Conservation (phyloP, 1,284 basidiomycete genomes). For the Leccinum insigne region DNA sequence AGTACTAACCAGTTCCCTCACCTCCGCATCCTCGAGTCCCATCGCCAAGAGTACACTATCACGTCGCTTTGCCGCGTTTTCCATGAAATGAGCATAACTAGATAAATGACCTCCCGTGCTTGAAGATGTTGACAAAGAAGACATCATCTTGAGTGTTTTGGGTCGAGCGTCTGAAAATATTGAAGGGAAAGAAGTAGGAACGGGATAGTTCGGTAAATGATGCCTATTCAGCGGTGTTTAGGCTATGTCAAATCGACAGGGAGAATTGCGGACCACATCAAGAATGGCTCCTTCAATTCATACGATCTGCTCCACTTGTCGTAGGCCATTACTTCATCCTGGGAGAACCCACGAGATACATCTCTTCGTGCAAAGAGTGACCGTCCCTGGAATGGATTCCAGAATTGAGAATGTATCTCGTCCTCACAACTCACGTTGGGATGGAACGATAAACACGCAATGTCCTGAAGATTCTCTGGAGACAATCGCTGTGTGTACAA, state of each 20-base stretch:
- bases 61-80: conserved; percentile 34
- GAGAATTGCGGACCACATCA: conserved; percentile 35
- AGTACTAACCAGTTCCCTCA: conserved; percentile 49
- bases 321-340: conserved; percentile 37
- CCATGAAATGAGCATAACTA: conserved; percentile 45
- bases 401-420: not conserved
- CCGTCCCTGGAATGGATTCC: conserved; percentile 14
- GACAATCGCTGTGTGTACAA: conserved; percentile 42
- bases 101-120: conserved; percentile 38
- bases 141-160: conserved; percentile 25
- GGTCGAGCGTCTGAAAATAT: conserved; percentile 33
- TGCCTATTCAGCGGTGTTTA: conserved; percentile 31
- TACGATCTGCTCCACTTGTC: conserved; percentile 36
- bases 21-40: conserved; percentile 48
- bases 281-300: conserved; percentile 33
- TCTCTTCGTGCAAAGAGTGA: conserved; percentile 45
- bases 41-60: conserved; percentile 25
- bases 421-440: conserved; percentile 14
- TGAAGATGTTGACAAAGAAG: conserved; percentile 29
- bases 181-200: conserved; percentile 51
- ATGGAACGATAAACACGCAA: conserved; percentile 48
- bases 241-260: not conserved
- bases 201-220: conserved; percentile 46
- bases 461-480: conserved; percentile 28
- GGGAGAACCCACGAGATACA: conserved; percentile 56